Conservation (phyloP, 1,284 basidiomycete species). For the Mycosarcoma mackinlayi region DNA sequence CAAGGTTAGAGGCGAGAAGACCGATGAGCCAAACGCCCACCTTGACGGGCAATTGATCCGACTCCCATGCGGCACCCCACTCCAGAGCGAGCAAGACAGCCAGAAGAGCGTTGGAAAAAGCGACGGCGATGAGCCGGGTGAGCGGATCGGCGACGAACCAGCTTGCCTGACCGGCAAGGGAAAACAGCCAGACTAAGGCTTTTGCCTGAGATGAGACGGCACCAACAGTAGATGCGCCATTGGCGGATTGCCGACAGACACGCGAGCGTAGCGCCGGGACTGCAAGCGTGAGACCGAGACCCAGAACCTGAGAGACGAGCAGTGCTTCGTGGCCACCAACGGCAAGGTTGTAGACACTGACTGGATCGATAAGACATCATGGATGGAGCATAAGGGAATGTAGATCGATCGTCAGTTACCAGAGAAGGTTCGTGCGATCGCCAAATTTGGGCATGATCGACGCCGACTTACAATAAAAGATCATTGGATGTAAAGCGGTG, state of each 20-base stretch:
- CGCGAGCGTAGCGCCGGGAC: slow-evolving; percentile 34
- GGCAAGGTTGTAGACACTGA: slow-evolving; percentile 63
- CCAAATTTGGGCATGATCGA: background rate
- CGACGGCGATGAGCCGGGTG: slow-evolving; percentile 43
- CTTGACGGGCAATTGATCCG: slow-evolving; percentile 39
- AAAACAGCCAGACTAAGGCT: slow-evolving; percentile 40
- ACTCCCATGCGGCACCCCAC: slow-evolving; percentile 61
- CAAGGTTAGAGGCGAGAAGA: slow-evolving; percentile 48
- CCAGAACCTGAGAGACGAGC: slow-evolving; percentile 56
- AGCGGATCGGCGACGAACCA: slow-evolving; percentile 46
- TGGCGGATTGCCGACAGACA: slow-evolving; percentile 11
- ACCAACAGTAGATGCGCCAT: slow-evolving; percentile 31
- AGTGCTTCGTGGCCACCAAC: slow-evolving; percentile 61
- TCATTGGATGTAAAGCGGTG: slow-evolving; percentile 81
- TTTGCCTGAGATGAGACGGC: slow-evolving; percentile 26
- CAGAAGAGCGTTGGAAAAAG: slow-evolving; percentile 39
- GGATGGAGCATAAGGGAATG: slow-evolving; percentile 11
- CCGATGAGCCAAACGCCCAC: slow-evolving; percentile 56
- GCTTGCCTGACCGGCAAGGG: slow-evolving; percentile 43
- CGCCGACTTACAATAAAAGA: slow-evolving; percentile 80
- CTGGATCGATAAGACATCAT: slow-evolving; percentile 4
- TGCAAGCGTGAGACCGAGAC: slow-evolving; percentile 38
- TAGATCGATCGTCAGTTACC: background rate
- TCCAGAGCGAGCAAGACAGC: slow-evolving; percentile 53
- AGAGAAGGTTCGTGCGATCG: no score